These are phyloP conservation scores for Sporothrix protearum DNA, from an alignment of 2,329 filamentous ascomycete genomes.

Conservation along the genomic window DNA sequence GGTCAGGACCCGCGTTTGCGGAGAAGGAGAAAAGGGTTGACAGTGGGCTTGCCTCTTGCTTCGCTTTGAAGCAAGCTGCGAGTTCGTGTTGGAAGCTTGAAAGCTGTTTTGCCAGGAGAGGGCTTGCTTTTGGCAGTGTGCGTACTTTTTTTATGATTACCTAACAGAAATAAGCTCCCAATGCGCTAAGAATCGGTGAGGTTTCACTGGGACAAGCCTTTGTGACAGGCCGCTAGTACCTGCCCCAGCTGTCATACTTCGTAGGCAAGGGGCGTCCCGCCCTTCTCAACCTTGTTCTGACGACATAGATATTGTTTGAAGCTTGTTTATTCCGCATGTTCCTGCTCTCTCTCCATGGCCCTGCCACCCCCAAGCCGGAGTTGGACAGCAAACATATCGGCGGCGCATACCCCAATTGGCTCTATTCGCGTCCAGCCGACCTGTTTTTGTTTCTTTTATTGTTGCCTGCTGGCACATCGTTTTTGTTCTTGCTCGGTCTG, in stretches of 20 bases:
- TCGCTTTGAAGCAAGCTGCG: background rate
- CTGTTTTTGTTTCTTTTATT: background rate
- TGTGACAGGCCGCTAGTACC: background rate
- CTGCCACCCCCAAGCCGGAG: background rate
- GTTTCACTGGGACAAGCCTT: background rate
- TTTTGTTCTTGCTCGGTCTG: background rate
- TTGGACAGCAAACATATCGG: background rate
- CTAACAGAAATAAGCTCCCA: background rate
- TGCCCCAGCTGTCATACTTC: background rate
- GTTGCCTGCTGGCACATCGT: background rate
- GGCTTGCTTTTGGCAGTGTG: background rate
- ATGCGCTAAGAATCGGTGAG: background rate
- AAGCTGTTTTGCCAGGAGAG: background rate
- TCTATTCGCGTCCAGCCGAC: background rate
- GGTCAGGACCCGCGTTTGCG: background rate
- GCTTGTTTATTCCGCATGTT: background rate
- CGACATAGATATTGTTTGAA: background rate
- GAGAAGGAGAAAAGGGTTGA: background rate
- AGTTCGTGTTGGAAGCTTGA: background rate
- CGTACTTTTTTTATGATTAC: background rate
- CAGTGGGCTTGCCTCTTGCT: background rate
- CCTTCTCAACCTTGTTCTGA: background rate
- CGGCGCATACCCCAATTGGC: background rate
- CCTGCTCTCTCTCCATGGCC: background rate
- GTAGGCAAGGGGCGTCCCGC: background rate